phyloP scores from a whole-genome alignment of 805 yeast genomes.

The Suhomyces pyralidae region DNA sequence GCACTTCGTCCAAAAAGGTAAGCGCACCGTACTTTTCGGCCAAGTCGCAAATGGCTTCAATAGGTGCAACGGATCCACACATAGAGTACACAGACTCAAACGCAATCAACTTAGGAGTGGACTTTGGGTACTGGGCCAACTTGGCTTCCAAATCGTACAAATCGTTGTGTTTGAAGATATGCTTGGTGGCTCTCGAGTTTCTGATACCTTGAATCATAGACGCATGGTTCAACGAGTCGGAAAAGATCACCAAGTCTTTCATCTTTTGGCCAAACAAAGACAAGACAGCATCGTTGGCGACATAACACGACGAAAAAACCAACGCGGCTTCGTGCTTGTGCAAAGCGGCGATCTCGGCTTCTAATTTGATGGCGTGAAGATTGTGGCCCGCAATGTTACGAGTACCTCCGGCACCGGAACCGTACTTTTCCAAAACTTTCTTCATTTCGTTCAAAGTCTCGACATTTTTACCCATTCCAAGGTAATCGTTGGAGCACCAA shows the following conservation, averaged over 20 bases:
- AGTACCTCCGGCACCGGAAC: slow-evolving; percentile 99
- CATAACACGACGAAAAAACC: slow-evolving; percentile 93
- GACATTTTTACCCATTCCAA: slow-evolving; percentile 88
- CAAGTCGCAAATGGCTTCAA: slow-evolving; percentile 85
- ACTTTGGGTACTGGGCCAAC: slow-evolving; percentile 75
- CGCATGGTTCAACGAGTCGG: slow-evolving; percentile 94
- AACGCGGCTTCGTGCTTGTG: slow-evolving; percentile 95
- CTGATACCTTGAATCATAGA: slow-evolving; percentile 96
- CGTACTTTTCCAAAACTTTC: slow-evolving; percentile 77
- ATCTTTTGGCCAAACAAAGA: slow-evolving; percentile 88
- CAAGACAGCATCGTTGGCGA: slow-evolving; percentile 93
- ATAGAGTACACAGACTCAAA: slow-evolving; percentile 96
- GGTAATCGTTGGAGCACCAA: slow-evolving; percentile 98
- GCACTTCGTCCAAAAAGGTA: slow-evolving; percentile 97
- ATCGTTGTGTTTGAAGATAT: slow-evolving; percentile 89
- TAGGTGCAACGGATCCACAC: slow-evolving; percentile 98
- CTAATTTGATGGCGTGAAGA: slow-evolving; percentile 81
- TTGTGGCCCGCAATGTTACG: slow-evolving; percentile 99
- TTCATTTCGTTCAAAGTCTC: slow-evolving; percentile 75
- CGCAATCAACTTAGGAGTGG: slow-evolving; percentile 92
- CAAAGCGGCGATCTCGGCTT: slow-evolving; percentile 80
- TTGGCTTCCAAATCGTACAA: slow-evolving; percentile 75
- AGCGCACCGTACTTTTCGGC: slow-evolving; percentile 98
- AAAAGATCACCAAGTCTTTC: slow-evolving; percentile 84
- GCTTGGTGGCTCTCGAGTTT: slow-evolving; percentile 85